Base-by-base conservation (phyloP, 768 basidiomycete genomes). In the Coprinopsis cinerea region DNA sequence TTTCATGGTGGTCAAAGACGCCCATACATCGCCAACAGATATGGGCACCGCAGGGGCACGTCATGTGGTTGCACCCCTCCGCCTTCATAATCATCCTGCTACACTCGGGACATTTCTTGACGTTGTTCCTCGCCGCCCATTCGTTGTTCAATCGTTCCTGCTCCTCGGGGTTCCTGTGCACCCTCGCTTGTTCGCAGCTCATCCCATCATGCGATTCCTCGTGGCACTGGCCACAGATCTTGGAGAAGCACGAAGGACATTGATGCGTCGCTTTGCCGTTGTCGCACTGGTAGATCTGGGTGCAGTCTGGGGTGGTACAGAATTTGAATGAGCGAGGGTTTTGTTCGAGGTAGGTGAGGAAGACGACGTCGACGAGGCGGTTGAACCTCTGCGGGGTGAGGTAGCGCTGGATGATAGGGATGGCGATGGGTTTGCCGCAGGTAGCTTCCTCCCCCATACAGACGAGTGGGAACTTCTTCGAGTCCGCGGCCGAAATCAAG, bases 301-400 rank as follows among this genome's bases (percentile, higher is more conserved):
- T 68, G 57, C 89, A 92, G 59, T 91, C 85, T 0, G 89, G 83
- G 0, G 87, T 83, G 0, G 89, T 88, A 64, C 89, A 89, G 53
- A 82, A 81, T 47, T 75, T 74, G 59, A 80, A 81, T 36, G 79
- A 78, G 27, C 72, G 65, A 0, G 80, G 71, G 44, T 78, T 77
- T 27, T 73, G 62, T 39, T 81, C 77, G 32, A 85, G 64, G 58
- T 87, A 74, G 0, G 68, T 60, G 42, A 67, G 65, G 56, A 85
- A 85, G 0, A 78, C 76, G 0, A 77, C 72, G 24, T 80, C 72
- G 18, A 79, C 44, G 22, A 90, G 57, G 0, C 73, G 67, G 23
- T 78, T 69, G 57, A 87, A 80, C 20, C 85, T 76, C 1, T 61
- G 60, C 0, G 76, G 59, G 0, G 76, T 60, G 10, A 88, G 65